Evolutionary conservation across 1,139 yeast genomes (phyloP).

Genomic region (Hyphopichia wangnamkhiaoensis): DNA sequence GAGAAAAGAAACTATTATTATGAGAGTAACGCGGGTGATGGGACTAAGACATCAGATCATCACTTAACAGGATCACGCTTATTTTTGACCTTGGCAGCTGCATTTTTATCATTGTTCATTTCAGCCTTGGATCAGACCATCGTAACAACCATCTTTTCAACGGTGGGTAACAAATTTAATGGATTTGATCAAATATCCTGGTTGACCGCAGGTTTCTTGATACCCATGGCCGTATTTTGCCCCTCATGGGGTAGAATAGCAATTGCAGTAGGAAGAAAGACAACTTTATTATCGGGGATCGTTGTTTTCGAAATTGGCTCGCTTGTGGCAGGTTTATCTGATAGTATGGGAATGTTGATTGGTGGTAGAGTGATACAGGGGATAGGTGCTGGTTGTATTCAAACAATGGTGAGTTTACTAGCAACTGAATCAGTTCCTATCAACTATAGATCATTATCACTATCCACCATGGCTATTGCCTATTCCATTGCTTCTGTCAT

Average conservation of each 20-base stretch:
- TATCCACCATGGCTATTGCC: constrained; percentile 20
- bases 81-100: constrained; percentile 14
- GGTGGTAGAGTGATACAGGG: constrained; percentile 76
- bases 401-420: constrained; percentile 58
- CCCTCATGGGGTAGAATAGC: constrained; percentile 65
- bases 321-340: constrained; percentile 57
- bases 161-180: constrained; percentile 42
- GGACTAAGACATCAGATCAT: constrained; percentile 51
- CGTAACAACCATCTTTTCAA: constrained; percentile 20
- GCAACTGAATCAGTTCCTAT: constrained; percentile 60
- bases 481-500: constrained; percentile 22
- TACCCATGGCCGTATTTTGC: constrained; percentile 59
- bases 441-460: constrained; percentile 48
- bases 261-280: constrained; percentile 61
- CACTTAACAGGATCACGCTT: constrained; percentile 29
- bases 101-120: constrained; percentile 19
- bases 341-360: constrained; percentile 58
- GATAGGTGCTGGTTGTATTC: constrained; percentile 71
- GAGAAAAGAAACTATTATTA: constrained; percentile 5
- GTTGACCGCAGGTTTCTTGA: constrained; percentile 60
- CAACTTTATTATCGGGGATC: constrained; percentile 49
- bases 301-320: constrained; percentile 64
- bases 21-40: constrained; percentile 55
- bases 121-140: constrained; percentile 26
- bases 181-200: constrained; percentile 59